These are phyloP conservation scores for Lichtheimia ramosa DNA, from an alignment of 371 early-diverging fungal species.

Conservation along the genomic window DNA sequence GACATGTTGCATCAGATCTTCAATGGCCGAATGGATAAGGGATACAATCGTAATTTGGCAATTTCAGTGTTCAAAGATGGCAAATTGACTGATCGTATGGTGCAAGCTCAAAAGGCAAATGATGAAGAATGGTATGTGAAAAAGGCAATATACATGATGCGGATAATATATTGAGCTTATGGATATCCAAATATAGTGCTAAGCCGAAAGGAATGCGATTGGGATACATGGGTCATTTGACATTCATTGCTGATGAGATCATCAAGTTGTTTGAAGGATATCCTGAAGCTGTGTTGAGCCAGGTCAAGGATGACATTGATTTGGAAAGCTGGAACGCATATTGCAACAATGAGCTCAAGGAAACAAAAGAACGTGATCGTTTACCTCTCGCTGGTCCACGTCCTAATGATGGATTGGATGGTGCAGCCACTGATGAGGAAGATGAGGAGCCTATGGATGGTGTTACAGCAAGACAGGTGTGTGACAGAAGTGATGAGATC, in stretches of 20 bases:
- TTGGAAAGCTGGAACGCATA: slow-evolving; percentile 88
- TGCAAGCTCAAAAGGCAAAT: slow-evolving; percentile 38
- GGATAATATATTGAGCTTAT: not conserved
- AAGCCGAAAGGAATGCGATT: slow-evolving; percentile 87
- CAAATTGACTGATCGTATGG: slow-evolving; percentile 38
- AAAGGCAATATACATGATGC: not conserved
- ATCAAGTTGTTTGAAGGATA: slow-evolving; percentile 81
- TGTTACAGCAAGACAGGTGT: slow-evolving; percentile 18
- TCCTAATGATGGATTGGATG: slow-evolving; percentile 50
- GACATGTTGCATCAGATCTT: slow-evolving; percentile 96
- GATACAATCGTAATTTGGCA: slow-evolving; percentile 66
- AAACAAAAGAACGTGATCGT: slow-evolving; percentile 86
- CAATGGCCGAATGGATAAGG: slow-evolving; percentile 74
- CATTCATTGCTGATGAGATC: slow-evolving; percentile 93
- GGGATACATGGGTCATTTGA: slow-evolving; percentile 97
- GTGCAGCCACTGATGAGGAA: slow-evolving; percentile 20
- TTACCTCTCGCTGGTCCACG: slow-evolving; percentile 87
- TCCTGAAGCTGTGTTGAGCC: slow-evolving; percentile 54
- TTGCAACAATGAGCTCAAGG: slow-evolving; percentile 71
- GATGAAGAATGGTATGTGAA: slow-evolving; percentile 36
- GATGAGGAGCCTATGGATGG: slow-evolving; percentile 28
- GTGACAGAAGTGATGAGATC: not conserved
- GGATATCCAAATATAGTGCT: slow-evolving; percentile 32
- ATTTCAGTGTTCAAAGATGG: slow-evolving; percentile 84
- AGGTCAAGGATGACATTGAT: slow-evolving; percentile 62